Evolutionary conservation across 2,329 filamentous ascomycete genomes (phyloP).

Genomic region (Allantophomopsis lycopodina): DNA sequence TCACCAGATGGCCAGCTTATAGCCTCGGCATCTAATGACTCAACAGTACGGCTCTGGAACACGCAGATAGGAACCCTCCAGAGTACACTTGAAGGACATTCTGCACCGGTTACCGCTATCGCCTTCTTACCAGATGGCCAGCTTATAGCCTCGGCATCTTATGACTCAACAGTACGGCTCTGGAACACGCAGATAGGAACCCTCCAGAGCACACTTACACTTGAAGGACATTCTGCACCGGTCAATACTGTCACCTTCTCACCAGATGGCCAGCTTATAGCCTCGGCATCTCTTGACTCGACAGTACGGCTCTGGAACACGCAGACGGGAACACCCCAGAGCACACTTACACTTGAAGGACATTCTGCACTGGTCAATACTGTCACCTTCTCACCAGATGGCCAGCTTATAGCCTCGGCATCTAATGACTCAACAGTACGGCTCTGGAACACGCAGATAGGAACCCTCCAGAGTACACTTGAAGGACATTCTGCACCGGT

Average conservation of each 20-base stretch:
- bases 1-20: too few relatives aligned
- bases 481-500: too few relatives aligned
- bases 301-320: too few relatives aligned
- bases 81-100: not conserved
- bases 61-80: not conserved
- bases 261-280: not conserved
- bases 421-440: slow-evolving; percentile 9
- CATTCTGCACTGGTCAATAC: slow-evolving; percentile 6
- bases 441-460: slow-evolving; percentile 8
- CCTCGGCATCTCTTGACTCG: too few relatives aligned
- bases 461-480: slow-evolving; percentile 1
- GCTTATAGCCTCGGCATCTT: too few relatives aligned
- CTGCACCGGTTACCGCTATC: not conserved
- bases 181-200: too few relatives aligned
- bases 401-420: not conserved
- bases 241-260: too few relatives aligned
- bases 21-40: too few relatives aligned
- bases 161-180: too few relatives aligned
- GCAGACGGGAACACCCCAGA: too few relatives aligned
- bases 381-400: slow-evolving; percentile 15
- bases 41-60: not conserved
- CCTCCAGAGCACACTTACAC: too few relatives aligned
- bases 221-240: too few relatives aligned
- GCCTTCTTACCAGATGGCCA: not conserved
- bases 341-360: slow-evolving; percentile 10